Percentiles rank a stretch among this genome's conserved stretches.
These are phyloP conservation scores for Phytophthora podocarpi DNA, from an alignment of 352 stramenopile genomes.

Conservation along the genomic window DNA sequence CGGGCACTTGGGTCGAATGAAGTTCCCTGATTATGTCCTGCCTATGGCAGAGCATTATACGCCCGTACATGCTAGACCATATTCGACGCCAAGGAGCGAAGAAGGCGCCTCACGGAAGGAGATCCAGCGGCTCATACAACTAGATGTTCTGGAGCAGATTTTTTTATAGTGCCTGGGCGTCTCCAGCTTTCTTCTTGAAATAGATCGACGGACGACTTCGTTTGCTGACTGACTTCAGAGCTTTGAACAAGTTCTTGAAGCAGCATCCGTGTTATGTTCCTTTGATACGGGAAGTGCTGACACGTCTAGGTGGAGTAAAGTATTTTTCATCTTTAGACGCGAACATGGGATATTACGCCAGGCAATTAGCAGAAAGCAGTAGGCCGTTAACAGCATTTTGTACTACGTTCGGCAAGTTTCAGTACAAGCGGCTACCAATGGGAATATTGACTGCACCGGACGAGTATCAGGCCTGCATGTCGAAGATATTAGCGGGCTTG, in stretches of 20 bases:
- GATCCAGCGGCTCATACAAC: neutral
- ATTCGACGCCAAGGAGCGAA: neutral
- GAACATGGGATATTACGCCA: conserved; percentile 19
- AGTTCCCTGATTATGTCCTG: conserved; percentile 6
- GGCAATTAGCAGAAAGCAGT: neutral
- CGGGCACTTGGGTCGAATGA: conserved; percentile 3
- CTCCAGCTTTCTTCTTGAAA: conserved; percentile 14
- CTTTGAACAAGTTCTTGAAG: conserved; percentile 9
- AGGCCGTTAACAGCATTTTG: conserved; percentile 2
- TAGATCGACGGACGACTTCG: conserved; percentile 11
- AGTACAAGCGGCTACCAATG: conserved; percentile 10
- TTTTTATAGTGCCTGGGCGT: conserved; percentile 4
- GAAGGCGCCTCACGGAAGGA: neutral
- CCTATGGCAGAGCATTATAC: neutral
- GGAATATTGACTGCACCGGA: conserved; percentile 12
- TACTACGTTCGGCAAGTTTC: conserved; percentile 8
- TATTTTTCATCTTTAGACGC: conserved; percentile 11
- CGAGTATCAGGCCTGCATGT: conserved; percentile 18
- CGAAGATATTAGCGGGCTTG: conserved; percentile 1
- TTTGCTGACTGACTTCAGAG: conserved; percentile 6
- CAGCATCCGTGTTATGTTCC: neutral
- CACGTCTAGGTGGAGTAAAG: conserved; percentile 6
- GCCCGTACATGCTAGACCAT: neutral
- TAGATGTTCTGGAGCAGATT: conserved; percentile 16
- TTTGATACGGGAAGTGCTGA: neutral